Evolutionary conservation across 495 filamentous ascomycete species (phyloP).

Genomic region (Saxophila tyrrhenica): DNA sequence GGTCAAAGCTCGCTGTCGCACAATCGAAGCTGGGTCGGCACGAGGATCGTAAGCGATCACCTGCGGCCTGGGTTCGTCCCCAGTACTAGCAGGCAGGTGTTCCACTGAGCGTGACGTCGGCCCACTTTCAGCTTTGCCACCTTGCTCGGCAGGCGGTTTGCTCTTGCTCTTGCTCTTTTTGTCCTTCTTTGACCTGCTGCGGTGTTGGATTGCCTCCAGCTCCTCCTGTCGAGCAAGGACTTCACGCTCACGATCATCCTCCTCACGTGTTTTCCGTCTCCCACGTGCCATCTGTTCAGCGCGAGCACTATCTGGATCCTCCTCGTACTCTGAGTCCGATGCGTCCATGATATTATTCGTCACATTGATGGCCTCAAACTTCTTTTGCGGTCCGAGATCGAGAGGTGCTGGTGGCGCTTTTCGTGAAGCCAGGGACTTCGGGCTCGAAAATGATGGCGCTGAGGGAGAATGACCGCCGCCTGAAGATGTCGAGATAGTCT

Average conservation of each 20-base stretch:
- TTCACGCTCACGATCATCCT: slow-evolving; percentile 74
- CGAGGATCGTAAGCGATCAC: neutral
- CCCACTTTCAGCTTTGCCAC: neutral
- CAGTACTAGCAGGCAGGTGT: slow-evolving; percentile 4
- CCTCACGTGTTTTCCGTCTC: slow-evolving; percentile 75
- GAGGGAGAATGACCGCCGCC: slow-evolving; percentile 2
- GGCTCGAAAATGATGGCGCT: slow-evolving; percentile 9
- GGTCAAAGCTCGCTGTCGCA: slow-evolving; percentile 16
- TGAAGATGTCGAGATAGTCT: slow-evolving; percentile 5
- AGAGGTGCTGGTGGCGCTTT: slow-evolving; percentile 80
- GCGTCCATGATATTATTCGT: slow-evolving; percentile 27
- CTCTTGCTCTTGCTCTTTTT: slow-evolving; percentile 34
- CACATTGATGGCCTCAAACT: neutral
- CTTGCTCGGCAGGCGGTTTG: slow-evolving; percentile 3
- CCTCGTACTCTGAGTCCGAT: slow-evolving; percentile 77
- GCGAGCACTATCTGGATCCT: slow-evolving; percentile 44
- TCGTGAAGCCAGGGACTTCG: slow-evolving; percentile 26
- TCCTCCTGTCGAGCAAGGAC: slow-evolving; percentile 47
- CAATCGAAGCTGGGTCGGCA: slow-evolving; percentile 5
- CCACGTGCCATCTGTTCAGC: slow-evolving; percentile 39
- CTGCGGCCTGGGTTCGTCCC: neutral
- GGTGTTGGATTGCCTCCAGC: slow-evolving; percentile 34
- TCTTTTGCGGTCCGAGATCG: slow-evolving; percentile 44
- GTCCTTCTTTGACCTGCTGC: slow-evolving; percentile 56
- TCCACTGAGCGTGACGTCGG: neutral